Evolutionary conservation across 176 grass and related monocot species (phyloP).

Genomic region (Neostapfia colusana): DNA sequence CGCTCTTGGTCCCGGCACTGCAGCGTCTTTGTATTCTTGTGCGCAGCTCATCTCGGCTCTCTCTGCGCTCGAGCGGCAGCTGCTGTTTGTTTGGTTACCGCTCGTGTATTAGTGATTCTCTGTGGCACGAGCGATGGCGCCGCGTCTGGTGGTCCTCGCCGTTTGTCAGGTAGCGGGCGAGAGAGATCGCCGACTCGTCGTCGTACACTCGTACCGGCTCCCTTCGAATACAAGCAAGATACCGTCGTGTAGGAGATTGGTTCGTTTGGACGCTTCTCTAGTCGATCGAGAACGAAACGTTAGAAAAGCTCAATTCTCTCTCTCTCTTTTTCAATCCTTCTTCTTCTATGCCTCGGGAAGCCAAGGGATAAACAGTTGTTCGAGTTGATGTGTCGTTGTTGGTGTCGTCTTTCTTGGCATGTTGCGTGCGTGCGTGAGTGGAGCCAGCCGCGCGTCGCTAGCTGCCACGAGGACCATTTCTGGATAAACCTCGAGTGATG

Average conservation of each 20-base stretch:
- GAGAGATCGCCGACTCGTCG: neutral
- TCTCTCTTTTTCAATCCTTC: too few species aligned
- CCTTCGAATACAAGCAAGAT: neutral
- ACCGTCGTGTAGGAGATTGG: neutral
- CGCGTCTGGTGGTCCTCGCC: neutral
- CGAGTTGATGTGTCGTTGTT: conserved; percentile 3
- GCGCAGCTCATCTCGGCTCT: neutral
- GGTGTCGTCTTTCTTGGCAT: neutral
- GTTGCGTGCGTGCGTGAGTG: neutral
- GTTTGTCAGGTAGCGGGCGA: neutral
- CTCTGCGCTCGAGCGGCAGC: neutral
- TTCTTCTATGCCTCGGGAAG: neutral
- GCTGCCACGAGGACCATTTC: neutral
- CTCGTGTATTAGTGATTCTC: neutral
- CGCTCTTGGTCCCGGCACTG: conserved; percentile 13
- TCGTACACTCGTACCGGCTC: neutral
- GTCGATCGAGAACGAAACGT: neutral
- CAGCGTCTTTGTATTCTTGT: neutral
- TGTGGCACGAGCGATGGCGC: neutral
- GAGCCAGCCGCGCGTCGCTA: neutral
- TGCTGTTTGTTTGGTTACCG: neutral
- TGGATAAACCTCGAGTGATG: neutral
- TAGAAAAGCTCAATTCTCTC: neutral
- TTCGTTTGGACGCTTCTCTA: neutral
- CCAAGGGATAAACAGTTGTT: conserved; percentile 18